Evolutionary conservation across 345 rosid genomes (phyloP).

Genomic region (Passiflora organensis): DNA sequence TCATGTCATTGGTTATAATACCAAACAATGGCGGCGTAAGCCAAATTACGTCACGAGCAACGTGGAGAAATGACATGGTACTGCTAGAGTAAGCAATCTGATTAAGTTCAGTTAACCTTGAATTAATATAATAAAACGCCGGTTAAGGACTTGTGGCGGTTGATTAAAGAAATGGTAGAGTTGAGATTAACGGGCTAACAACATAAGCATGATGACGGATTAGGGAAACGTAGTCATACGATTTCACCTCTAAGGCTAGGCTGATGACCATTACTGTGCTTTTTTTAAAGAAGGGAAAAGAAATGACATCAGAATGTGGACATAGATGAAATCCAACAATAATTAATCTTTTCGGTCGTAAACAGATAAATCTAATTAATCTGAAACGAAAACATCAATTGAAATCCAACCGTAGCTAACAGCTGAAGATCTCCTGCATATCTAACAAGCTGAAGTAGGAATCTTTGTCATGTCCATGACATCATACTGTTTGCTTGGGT

Average conservation of each 20-base stretch:
- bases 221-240: slow-evolving; percentile 3
- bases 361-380: too few species aligned
- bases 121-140: background rate
- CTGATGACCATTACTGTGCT: background rate
- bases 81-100: background rate
- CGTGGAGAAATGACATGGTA: background rate
- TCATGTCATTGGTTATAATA: too few species aligned
- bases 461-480: too few species aligned
- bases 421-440: too few species aligned
- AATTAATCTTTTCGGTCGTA: too few species aligned
- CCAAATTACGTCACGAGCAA: background rate
- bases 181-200: background rate
- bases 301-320: background rate
- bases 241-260: background rate
- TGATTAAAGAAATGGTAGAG: background rate
- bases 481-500: too few species aligned
- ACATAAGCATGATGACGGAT: slow-evolving; percentile 10
- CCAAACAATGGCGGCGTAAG: background rate
- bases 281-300: background rate
- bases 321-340: too few species aligned
- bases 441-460: too few species aligned
- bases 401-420: too few species aligned
- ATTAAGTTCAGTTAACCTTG: background rate
- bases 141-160: background rate
- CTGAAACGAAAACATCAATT: too few species aligned